Base-by-base conservation (phyloP, 768 basidiomycete genomes). In the Auriculariales sp. region DNA sequence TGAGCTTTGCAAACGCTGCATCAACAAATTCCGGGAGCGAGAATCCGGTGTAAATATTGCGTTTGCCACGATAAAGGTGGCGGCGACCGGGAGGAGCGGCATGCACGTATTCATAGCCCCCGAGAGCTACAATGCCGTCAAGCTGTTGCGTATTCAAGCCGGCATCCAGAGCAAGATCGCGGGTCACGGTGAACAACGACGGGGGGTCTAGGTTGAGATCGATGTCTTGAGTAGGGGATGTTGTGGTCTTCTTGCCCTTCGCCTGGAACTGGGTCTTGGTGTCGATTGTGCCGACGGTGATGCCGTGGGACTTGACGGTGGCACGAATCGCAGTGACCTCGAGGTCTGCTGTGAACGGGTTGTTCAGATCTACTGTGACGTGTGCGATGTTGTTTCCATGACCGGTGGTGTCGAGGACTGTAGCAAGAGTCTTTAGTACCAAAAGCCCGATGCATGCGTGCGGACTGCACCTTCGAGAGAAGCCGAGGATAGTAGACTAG, bases 151-250 rank as follows among this genome's bases (percentile, higher is more conserved):
- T 72, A 52, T 74, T 66, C 48, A 81, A 59, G 1, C 80, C 78
- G 9, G 81, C 81, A 49, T 79, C 69, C 11, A 79, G 69, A 3
- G 81, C 81, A 10, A 85, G 69, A 3, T 70, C 66, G n/a, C 81
- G 74, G 28, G 81, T 80, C 22, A 86, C 66, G 0, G 81, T 80
- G 61, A 87, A 86, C 31, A 87, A 65, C n/a, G 72, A 64, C 7
- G 74, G 61, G 17, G 81, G 81, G 54, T 83, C 77, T 54, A 79
- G 71, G 58, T 84, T 82, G 73, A 85, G 73, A 56, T 75, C 64
- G 49, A 84, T 63, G 51, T 77, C 64, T 51, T 86, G 64, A 4
- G 58, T 59, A 6, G 83, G 82, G 2, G 79, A 82, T 28, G 67
- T 63, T 2, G 74, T 78, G 3, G 69, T 74, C 3, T 69, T 62